Base-by-base conservation (phyloP, 2,329 filamentous ascomycete species). In the Fusarium penzigii region DNA sequence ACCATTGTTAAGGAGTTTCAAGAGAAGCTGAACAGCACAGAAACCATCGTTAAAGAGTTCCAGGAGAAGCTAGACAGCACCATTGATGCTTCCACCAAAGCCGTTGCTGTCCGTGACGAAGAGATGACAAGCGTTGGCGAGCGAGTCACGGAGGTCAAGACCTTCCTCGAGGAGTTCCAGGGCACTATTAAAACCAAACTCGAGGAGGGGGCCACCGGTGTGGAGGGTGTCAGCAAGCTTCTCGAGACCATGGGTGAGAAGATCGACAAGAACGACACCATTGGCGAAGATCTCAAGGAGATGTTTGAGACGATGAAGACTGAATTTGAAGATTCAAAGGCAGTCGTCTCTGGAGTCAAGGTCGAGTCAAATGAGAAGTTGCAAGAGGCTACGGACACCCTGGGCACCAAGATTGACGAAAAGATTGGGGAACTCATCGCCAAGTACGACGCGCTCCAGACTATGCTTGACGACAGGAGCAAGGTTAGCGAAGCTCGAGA, bases 381-480 rank as follows among this genome's bases (percentile, higher is more conserved):
- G 29, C 79, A 84, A 58, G 73, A 81, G 53, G 78, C 80, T 0
- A 79, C 80, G 17, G 80, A 84, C 9, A 73, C 68, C 6, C 72
- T 87, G 9, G 73, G 77, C 41, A 69, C 70, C 53, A 85, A 84
- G 68, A 74, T 87, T 42, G 84, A 85, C 36, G 83, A 85, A 63
- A 84, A 83, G 63, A 80, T 97, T 61, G 82, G 83, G 52, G 89
- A 92, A 58, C 78, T 99, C 20, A 84, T 96, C 69, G 78, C 81
- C 61, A 97, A 95, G 69, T 95, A 96, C 65, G 92, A 97, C 49
- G 90, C 94, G 55, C 87, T 92, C 57, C 89, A 95, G 65, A 75
- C 81, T 17, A 77, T 84, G 8, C 81, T 90, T 29, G 89, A 95
- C 42, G 87, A 89, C 44, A 89, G 89, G 62, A 82, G 86, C 44